phyloP scores from a whole-genome alignment of 2,329 filamentous ascomycete genomes.

The Colletotrichum lindemuthianum region DNA sequence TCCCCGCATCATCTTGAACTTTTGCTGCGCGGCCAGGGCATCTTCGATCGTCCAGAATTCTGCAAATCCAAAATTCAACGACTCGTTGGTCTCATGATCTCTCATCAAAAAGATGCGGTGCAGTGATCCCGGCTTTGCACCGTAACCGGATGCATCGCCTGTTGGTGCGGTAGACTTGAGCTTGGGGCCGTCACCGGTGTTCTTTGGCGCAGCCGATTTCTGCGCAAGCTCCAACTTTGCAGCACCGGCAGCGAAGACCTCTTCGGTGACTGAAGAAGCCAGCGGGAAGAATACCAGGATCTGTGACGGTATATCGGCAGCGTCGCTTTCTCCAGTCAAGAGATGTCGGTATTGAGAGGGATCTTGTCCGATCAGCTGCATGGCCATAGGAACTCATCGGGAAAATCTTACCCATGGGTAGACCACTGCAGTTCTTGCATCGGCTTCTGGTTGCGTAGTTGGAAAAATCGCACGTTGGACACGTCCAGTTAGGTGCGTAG shows the following conservation, averaged over 20 bases:
- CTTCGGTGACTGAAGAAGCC: conserved; percentile 75
- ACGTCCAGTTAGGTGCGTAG: conserved; percentile 45
- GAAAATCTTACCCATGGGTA: conserved; percentile 19
- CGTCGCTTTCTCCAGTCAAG: conserved; percentile 60
- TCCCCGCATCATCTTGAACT: conserved; percentile 76
- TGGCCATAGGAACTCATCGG: not conserved
- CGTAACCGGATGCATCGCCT: conserved; percentile 67
- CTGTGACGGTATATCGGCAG: conserved; percentile 71
- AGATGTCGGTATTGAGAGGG: conserved; percentile 39
- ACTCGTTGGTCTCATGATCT: conserved; percentile 75
- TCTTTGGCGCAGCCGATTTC: conserved; percentile 60
- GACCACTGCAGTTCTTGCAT: conserved; percentile 51
- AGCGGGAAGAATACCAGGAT: conserved; percentile 80
- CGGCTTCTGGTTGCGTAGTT: conserved; percentile 51
- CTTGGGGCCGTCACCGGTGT: conserved; percentile 59
- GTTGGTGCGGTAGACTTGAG: conserved; percentile 69
- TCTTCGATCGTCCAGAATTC: conserved; percentile 83
- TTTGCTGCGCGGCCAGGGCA: conserved; percentile 77
- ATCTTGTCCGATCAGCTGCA: conserved; percentile 18
- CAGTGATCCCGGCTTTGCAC: conserved; percentile 78
- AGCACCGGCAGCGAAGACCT: conserved; percentile 76
- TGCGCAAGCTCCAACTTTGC: conserved; percentile 74
- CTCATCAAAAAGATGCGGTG: conserved; percentile 81
- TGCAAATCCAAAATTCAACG: conserved; percentile 84
- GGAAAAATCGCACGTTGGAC: conserved; percentile 48